These are phyloP conservation scores for Boehmeria nivea DNA, from an alignment of 306 rosid genomes.

Conservation along the genomic window DNA sequence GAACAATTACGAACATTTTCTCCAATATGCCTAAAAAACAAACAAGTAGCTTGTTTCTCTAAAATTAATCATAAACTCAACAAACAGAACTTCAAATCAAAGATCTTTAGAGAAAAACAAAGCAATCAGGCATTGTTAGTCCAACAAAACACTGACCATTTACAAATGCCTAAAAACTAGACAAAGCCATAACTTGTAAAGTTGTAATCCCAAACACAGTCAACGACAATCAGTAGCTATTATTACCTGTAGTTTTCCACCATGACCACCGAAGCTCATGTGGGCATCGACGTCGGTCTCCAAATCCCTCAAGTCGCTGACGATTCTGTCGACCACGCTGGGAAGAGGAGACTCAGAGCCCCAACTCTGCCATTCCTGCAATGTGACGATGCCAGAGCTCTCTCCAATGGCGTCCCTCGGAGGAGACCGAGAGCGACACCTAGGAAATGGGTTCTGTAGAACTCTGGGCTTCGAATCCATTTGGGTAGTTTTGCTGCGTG, in stretches of 20 bases:
- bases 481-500: conserved; percentile 20
- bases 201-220: too few relatives aligned
- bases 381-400: conserved; percentile 36
- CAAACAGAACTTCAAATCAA: too few relatives aligned
- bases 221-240: too few relatives aligned
- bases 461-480: conserved; percentile 19
- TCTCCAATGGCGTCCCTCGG: conserved; percentile 25
- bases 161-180: too few relatives aligned
- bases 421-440: conserved; percentile 7
- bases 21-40: too few relatives aligned
- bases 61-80: too few relatives aligned
- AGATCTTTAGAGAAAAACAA: too few relatives aligned
- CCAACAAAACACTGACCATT: too few relatives aligned
- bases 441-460: conserved; percentile 14
- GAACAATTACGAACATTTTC: too few relatives aligned
- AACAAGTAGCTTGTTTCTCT: too few relatives aligned
- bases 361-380: conserved; percentile 91
- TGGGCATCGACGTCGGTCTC: conserved; percentile 48
- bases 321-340: conserved; percentile 48
- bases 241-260: conserved; percentile 76
- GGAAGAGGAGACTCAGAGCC: conserved; percentile 77
- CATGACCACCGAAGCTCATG: conserved; percentile 74
- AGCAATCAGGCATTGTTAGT: too few relatives aligned
- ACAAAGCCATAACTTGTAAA: too few relatives aligned
- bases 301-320: conserved; percentile 53